Base-by-base conservation (phyloP, 2,329 filamentous ascomycete species). In the Akanthomyces uredinophilus region DNA sequence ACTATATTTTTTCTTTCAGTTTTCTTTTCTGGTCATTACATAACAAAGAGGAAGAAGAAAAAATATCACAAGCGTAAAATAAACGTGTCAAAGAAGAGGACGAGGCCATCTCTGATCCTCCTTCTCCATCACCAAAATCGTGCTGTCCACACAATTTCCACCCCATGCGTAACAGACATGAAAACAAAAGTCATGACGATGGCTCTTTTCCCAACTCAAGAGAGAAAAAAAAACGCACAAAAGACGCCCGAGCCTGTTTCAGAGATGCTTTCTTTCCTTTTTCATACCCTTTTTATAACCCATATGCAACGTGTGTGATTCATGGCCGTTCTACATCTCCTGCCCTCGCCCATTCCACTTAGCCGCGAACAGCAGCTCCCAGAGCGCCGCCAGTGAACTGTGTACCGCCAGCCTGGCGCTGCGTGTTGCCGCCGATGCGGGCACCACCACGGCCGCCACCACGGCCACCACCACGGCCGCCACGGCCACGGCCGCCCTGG, bases 381-480 rank as follows among this genome's bases (percentile, higher is more conserved):
- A 94, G 78, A 64, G 89, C 90, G 75, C 90, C 90, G 65, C 90
- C 90, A 16, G 90, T 92, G 77, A 93, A 94, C 73, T 91, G 88
- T 66, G 88, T 90, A 69, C 89, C 89, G 65, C 88, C 85, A 67
- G 87, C 84, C 73, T 88, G 86, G 75, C 87, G 81, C 73, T 86
- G 87, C 22, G 80, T 74, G 73, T 84, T 83, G 65, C 83, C 85
- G 64, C 83, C 82, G 52, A 75, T 73, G 65, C 83, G 78, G 41
- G 85, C 79, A 60, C 87, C 87, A 49, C 87, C 85, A 47, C 85
- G 77, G 54, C 88, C 84, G 32, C 83, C 79, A 49, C 87, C 79
- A 60, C 82, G 80, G 47, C 89, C 87, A 65, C 88, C 84, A 22
- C 77, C 86, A 72, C 74, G 75, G 59, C 87, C 90, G 53, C 89